Evolutionary conservation across 1,139 yeast genomes (phyloP), one percentile per base, ranked within the genome.

Genomic region (Magnusiomyces magnusii): DNA sequence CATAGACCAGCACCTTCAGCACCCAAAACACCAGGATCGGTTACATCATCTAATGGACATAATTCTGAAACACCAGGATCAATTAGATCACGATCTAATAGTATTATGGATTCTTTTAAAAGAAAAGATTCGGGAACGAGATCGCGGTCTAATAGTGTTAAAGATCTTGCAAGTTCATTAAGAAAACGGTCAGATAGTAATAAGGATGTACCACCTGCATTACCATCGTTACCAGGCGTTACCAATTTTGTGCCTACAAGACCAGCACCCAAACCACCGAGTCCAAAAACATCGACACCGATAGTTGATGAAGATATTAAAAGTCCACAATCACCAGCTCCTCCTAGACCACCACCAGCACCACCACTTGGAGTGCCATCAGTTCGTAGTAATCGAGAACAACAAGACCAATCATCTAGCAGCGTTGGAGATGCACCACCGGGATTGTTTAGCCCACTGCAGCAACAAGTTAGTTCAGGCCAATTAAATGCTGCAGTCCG

Each of bases 221-320:
- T 55, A 57, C 25, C 55, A 7, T 31, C 36, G 7, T 13, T 31
- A 7, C 36, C 54, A 10, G 59, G 60, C 9, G 60, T 56, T 34
- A 55, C 55, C 24, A 60, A 79, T 65, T 84, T 80, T 63, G 82
- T 84, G 60, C 89, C 89, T 5, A 79, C 83, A 57, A 75, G 89
- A 62, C 88, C 89, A 0, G 87, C 90, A 0, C 90, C 90, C 52
- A 81, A 80, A 60, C 79, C 80, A 10, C 80, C 79, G 53, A 34
- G 31, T 25, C 27, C 53, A 41, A 5, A 25, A 51, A 34, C 31
- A n/a, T n/a, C n/a, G n/a, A n/a, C n/a, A n/a, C n/a, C n/a, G n/a
- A n/a, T n/a, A n/a, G n/a, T n/a, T n/a, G n/a, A n/a, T n/a, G n/a
- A n/a, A n/a, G n/a, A n/a, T n/a, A n/a, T n/a, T n/a, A n/a, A n/a